These are phyloP conservation scores for Carex scoparia DNA, from an alignment of 176 grass and related monocot genomes.

Conservation along the genomic window DNA sequence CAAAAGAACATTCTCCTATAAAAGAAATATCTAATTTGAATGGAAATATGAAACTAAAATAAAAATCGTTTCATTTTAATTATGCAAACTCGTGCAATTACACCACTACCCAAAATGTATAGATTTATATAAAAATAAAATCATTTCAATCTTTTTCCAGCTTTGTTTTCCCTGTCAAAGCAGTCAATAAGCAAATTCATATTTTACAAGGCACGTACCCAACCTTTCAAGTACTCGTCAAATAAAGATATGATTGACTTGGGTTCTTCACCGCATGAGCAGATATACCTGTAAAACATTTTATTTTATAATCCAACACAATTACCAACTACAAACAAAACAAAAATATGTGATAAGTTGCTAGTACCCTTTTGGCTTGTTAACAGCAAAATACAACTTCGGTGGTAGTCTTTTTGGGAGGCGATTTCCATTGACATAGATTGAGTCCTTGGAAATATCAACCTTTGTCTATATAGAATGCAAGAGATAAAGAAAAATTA, in stretches of 20 bases:
- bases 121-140: background rate
- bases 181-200: background rate
- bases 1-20: background rate
- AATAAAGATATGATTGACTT: conserved; percentile 84
- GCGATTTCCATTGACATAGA: conserved; percentile 85
- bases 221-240: conserved; percentile 69
- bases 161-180: background rate
- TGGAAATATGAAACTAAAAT: background rate
- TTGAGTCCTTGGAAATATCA: conserved; percentile 79
- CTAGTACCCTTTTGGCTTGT: conserved; percentile 90
- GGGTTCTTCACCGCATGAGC: conserved; percentile 70
- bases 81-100: background rate
- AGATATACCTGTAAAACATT: conserved; percentile 69
- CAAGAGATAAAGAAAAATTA: background rate
- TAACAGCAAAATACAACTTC: conserved; percentile 82
- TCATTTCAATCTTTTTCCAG: background rate
- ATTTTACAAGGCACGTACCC: conserved; percentile 53
- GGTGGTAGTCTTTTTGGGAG: conserved; percentile 83
- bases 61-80: background rate
- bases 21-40: background rate
- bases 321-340: background rate
- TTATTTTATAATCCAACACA: conserved; percentile 22
- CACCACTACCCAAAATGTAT: background rate
- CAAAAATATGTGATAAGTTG: conserved; percentile 18
- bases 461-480: conserved; percentile 61